Percentiles rank a stretch among this genome's conserved stretches.
phyloP scores from a whole-genome alignment of 2,329 filamentous ascomycete genomes.

The Botrytis pseudocinerea region DNA sequence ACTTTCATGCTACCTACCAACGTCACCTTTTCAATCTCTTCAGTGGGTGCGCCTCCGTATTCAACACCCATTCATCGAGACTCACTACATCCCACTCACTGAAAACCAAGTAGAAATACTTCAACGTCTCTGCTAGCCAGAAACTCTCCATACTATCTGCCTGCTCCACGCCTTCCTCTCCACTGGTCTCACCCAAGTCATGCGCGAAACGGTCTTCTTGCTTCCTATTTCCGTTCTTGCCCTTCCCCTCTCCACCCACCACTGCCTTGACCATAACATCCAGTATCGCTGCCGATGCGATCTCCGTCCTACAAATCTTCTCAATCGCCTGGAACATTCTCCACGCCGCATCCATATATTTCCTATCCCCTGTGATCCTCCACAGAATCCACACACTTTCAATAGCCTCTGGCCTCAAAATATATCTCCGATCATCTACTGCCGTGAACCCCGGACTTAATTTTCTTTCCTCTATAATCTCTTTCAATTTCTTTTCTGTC shows the following conservation, averaged over 20 bases:
- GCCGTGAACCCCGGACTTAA: slow-evolving; percentile 34
- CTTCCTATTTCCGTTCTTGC: background rate
- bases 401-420: slow-evolving; percentile 59
- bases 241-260: slow-evolving; percentile 55
- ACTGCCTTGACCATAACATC: slow-evolving; percentile 43
- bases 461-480: slow-evolving; percentile 26
- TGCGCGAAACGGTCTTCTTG: background rate
- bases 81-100: slow-evolving; percentile 52
- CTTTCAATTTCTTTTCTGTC: slow-evolving; percentile 24
- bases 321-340: slow-evolving; percentile 51
- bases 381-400: slow-evolving; percentile 66
- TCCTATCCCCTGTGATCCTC: slow-evolving; percentile 37
- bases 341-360: slow-evolving; percentile 49
- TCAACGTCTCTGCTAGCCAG: slow-evolving; percentile 66
- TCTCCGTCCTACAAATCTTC: slow-evolving; percentile 45
- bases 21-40: slow-evolving; percentile 15
- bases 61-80: slow-evolving; percentile 61
- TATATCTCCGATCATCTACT: slow-evolving; percentile 34
- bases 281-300: slow-evolving; percentile 47
- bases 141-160: slow-evolving; percentile 54
- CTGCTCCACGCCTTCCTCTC: background rate
- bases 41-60: slow-evolving; percentile 39
- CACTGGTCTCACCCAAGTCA: background rate
- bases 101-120: slow-evolving; percentile 60
- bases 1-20: background rate